phyloP scores from a whole-genome alignment of 2,329 filamentous ascomycete species.

The Diplodia intermedia region DNA sequence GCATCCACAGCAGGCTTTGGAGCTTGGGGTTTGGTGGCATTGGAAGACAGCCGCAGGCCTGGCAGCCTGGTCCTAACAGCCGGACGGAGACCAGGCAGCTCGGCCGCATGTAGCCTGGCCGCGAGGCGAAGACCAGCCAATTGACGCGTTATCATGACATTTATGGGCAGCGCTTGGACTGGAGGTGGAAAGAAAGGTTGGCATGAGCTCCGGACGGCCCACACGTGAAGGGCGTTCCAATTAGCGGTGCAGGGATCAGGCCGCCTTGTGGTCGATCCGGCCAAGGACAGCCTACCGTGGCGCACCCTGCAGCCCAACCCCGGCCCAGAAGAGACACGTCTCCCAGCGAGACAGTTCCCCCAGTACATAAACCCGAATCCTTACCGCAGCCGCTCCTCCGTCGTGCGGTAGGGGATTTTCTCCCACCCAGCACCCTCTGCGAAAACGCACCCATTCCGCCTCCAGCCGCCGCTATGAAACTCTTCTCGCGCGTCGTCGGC shows the following conservation, averaged over 20 bases:
- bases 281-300: not conserved
- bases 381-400: not conserved
- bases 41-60: slow-evolving; percentile 5
- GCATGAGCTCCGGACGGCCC: slow-evolving; percentile 9
- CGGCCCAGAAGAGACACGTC: slow-evolving; percentile 16
- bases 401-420: slow-evolving; percentile 2
- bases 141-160: slow-evolving; percentile 28
- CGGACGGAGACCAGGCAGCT: not conserved
- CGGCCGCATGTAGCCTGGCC: not conserved
- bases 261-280: not conserved
- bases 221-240: slow-evolving; percentile 21
- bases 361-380: not conserved
- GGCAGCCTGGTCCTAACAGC: not conserved
- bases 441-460: not conserved
- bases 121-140: not conserved
- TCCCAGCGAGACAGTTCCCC: not conserved
- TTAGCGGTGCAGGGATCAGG: not conserved
- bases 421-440: not conserved
- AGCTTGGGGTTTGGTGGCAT: not conserved
- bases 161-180: not conserved
- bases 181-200: slow-evolving; percentile 29
- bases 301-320: not conserved
- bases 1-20: not conserved
- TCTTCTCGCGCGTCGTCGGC: slow-evolving; percentile 9
- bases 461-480: slow-evolving; percentile 17